These are phyloP conservation scores for Ceratocystiopsis brevicomis DNA, from an alignment of 2,329 filamentous ascomycete genomes.

Conservation along the genomic window DNA sequence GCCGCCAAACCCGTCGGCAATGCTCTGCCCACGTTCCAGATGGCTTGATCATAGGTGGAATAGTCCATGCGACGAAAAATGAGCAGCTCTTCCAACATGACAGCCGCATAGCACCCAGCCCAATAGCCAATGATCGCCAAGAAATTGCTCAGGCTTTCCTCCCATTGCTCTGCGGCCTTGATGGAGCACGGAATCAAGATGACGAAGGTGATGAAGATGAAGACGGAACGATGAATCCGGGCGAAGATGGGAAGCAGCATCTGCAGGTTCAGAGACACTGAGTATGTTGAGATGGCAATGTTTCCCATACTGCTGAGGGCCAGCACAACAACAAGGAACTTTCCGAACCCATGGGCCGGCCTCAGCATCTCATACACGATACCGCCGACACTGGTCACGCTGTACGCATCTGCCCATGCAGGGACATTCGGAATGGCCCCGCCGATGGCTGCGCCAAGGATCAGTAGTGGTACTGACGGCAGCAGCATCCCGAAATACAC, in stretches of 20 bases:
- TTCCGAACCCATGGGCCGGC: slow-evolving; percentile 26
- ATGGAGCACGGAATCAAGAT: slow-evolving; percentile 41
- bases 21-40: slow-evolving; percentile 26
- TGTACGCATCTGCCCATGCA: slow-evolving; percentile 23
- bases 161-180: slow-evolving; percentile 35
- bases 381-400: slow-evolving; percentile 23
- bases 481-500: slow-evolving; percentile 32
- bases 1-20: slow-evolving; percentile 30
- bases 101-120: slow-evolving; percentile 34
- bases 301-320: slow-evolving; percentile 27
- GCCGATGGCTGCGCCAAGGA: slow-evolving; percentile 30
- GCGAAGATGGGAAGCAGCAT: slow-evolving; percentile 37
- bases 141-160: slow-evolving; percentile 37
- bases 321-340: slow-evolving; percentile 27
- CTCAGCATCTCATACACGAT: slow-evolving; percentile 27
- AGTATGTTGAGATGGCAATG: slow-evolving; percentile 20
- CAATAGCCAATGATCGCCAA: slow-evolving; percentile 39
- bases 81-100: slow-evolving; percentile 28
- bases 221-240: slow-evolving; percentile 36
- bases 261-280: slow-evolving; percentile 25
- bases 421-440: slow-evolving; percentile 26
- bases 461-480: slow-evolving; percentile 30
- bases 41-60: slow-evolving; percentile 24
- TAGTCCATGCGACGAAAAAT: slow-evolving; percentile 27
- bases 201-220: slow-evolving; percentile 35